These are phyloP conservation scores for Boletus barrowsii DNA, from an alignment of 768 basidiomycete genomes.

Conservation along the genomic window DNA sequence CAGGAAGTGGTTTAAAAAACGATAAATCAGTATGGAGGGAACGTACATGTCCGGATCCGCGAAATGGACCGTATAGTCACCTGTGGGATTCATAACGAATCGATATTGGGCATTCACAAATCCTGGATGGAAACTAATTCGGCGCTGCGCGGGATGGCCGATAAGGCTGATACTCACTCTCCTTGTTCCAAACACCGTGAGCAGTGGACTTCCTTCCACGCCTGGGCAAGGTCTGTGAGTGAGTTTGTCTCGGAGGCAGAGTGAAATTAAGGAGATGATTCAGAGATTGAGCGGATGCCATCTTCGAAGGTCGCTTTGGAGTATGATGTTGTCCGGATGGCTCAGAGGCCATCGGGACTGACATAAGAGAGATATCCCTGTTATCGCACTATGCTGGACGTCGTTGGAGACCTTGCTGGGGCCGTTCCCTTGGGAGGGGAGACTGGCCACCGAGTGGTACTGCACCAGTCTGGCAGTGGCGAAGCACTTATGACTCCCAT, in stretches of 20 bases:
- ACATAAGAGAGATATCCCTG: conserved; percentile 23
- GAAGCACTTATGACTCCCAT: conserved; percentile 18
- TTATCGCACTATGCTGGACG: conserved; percentile 12
- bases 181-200: conserved; percentile 81
- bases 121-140: conserved; percentile 44
- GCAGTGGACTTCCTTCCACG: conserved; percentile 70
- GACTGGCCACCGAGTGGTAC: conserved; percentile 27
- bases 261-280: conserved; percentile 94
- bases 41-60: conserved; percentile 95
- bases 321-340: conserved; percentile 34
- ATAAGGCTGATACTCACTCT: conserved; percentile 61
- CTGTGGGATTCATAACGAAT: conserved; percentile 90
- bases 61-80: conserved; percentile 93
- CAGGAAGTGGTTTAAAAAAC: background rate
- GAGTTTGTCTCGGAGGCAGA: conserved; percentile 80
- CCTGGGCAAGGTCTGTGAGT: conserved; percentile 59
- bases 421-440: conserved; percentile 51
- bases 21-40: background rate
- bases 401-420: conserved; percentile 22
- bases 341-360: conserved; percentile 25
- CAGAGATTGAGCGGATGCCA: conserved; percentile 59
- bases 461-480: background rate
- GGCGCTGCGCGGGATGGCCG: conserved; percentile 12
- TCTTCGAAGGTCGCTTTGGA: conserved; percentile 64
- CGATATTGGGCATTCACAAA: conserved; percentile 96